A percentile compares a stretch with the other conserved stretches of the same genome.
Evolutionary conservation across 148 eudicot species (phyloP).

Genomic region (Nepenthes mirabilis): DNA sequence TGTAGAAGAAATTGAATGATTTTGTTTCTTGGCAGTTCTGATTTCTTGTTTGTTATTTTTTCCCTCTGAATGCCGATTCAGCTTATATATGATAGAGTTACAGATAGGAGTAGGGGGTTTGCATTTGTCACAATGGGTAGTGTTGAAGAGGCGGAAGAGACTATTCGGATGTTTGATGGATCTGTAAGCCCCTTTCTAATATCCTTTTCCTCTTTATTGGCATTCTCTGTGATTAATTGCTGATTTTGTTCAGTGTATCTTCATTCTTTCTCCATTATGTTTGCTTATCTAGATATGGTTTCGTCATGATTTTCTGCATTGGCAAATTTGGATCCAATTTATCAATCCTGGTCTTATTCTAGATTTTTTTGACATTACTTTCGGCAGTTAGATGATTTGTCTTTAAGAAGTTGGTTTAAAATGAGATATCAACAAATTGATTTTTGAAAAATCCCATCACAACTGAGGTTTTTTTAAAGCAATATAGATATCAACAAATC

Average conservation of each 20-base stretch:
- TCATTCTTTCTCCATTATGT: neutral
- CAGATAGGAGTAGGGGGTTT: slow-evolving; percentile 88
- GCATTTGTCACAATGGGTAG: slow-evolving; percentile 83
- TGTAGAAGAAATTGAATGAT: neutral
- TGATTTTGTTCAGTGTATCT: neutral
- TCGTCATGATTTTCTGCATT: too few relatives aligned
- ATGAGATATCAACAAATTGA: too few relatives aligned
- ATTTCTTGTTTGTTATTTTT: slow-evolving; percentile 2
- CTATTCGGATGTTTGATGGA: slow-evolving; percentile 73
- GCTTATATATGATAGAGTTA: slow-evolving; percentile 81
- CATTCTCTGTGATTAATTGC: neutral
- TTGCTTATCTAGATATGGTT: too few relatives aligned
- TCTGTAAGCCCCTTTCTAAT: slow-evolving; percentile 46
- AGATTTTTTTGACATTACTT: too few relatives aligned
- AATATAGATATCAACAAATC: too few relatives aligned
- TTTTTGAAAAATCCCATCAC: too few relatives aligned
- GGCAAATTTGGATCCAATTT: too few relatives aligned
- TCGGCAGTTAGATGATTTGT: too few relatives aligned
- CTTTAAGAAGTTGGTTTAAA: too few relatives aligned
- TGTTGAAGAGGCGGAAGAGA: slow-evolving; percentile 57
- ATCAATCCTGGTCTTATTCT: too few relatives aligned
- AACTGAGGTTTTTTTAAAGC: too few relatives aligned
- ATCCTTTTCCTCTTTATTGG: neutral
- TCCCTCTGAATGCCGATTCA: slow-evolving; percentile 8
- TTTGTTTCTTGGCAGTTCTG: neutral